Base-by-base conservation (phyloP, 768 basidiomycete genomes). In the Gloeopeniophorella convolvens region DNA sequence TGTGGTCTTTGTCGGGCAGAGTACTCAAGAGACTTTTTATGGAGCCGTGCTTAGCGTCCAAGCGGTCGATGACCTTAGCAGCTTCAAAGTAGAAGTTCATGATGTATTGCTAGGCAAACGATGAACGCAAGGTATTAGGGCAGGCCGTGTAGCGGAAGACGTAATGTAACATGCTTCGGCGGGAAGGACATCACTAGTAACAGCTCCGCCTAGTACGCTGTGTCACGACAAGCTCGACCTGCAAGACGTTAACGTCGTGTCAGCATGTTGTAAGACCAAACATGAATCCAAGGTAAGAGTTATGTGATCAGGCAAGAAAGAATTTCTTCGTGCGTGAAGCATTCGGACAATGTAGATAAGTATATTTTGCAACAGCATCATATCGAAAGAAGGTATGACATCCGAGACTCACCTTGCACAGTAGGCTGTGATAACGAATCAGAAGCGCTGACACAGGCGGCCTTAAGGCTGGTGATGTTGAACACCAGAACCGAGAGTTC, bases 1-100 rank as follows among this genome's bases (percentile, higher is more conserved):
- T 88, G 61, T 85, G 77, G 58, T 77, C 75, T 67, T 83, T 83
- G 63, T 83, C 80, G 23, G 86, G 79, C 24, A 92, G 71, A 47
- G 79, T 77, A 16, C 80, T 79, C 34, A 95, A 70, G 28, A 91
- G 67, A 46, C 93, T 79, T 63, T 95, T 93, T 62, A 97, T 86
- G 12, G 90, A 94, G n/a, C 92, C 93, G 66, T 91, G 76, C 65
- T 86, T 92, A 36, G 80, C 77, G 64, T 94, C 88, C 51, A 97
- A 76, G 59, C 83, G 83, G 64, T 95, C 91, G 60, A 97, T 72
- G 4, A 82, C 75, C 61, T 82, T 76, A 58, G 85, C 85, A 57
- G 91, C 89, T 65, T 89, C 84, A 71, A 91, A 91, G 72, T 96
- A 96, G 71, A 95, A 93, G 73, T 94, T 94, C 93, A 96, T 95